A percentile compares a stretch with the other conserved stretches of the same genome.
Evolutionary conservation across 805 yeast species (phyloP).

Genomic region (Ogataea neopini): DNA sequence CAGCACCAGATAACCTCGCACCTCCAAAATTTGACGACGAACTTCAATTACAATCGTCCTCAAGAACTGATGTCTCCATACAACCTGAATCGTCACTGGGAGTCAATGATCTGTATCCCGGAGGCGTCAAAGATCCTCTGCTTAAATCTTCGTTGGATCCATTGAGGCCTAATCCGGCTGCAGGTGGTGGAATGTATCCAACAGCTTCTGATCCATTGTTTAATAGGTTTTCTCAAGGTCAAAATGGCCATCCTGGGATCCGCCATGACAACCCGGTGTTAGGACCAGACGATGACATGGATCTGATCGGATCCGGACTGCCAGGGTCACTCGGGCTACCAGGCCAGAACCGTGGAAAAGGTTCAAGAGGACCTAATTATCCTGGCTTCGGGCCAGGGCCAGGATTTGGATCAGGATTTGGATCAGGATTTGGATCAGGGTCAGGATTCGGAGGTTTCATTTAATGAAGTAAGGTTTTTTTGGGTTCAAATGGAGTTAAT

Average conservation of each 20-base stretch:
- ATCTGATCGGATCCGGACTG: slow-evolving; percentile 45
- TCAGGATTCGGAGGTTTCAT: slow-evolving; percentile 4
- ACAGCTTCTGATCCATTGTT: slow-evolving; percentile 54
- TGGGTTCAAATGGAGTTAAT: not conserved
- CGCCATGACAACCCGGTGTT: slow-evolving; percentile 53
- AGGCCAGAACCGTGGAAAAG: slow-evolving; percentile 14
- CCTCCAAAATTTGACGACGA: slow-evolving; percentile 58
- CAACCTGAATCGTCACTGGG: slow-evolving; percentile 39
- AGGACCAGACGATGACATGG: slow-evolving; percentile 46
- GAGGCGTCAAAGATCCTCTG: slow-evolving; percentile 40
- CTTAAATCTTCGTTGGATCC: slow-evolving; percentile 48
- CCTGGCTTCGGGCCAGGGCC: not conserved
- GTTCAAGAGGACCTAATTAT: slow-evolving; percentile 3
- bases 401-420: not conserved
- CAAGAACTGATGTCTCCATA: not conserved
- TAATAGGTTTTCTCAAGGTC: slow-evolving; percentile 15
- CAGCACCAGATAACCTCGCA: slow-evolving; percentile 31
- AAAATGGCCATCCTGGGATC: slow-evolving; percentile 47
- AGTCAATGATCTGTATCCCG: slow-evolving; percentile 52
- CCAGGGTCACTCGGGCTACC: slow-evolving; percentile 36
- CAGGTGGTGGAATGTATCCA: slow-evolving; percentile 57
- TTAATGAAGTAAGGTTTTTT: not conserved
- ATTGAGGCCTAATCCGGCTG: slow-evolving; percentile 15
- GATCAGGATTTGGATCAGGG: not conserved
- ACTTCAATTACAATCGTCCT: slow-evolving; percentile 36